phyloP scores from a whole-genome alignment of 371 early-diverging fungal species.

The Modicella reniformis region DNA sequence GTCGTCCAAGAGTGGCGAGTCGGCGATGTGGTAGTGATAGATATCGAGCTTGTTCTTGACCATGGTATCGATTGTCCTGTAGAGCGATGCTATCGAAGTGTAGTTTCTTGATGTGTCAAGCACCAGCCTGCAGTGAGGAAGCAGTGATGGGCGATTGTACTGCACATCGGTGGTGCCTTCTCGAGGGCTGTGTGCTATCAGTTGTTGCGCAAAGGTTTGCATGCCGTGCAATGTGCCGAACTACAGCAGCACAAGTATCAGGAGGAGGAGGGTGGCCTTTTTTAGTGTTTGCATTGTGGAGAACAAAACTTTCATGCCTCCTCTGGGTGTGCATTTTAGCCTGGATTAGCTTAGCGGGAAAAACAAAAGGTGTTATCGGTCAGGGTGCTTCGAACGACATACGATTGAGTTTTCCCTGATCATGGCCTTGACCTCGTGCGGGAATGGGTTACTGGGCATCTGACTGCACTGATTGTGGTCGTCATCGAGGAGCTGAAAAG shows the following conservation, averaged over 20 bases:
- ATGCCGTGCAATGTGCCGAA: constrained; percentile 81
- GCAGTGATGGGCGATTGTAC: constrained; percentile 70
- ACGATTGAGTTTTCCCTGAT: constrained; percentile 40
- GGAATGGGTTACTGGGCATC: constrained; percentile 11
- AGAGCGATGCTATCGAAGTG: constrained; percentile 68
- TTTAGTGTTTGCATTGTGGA: constrained; percentile 2
- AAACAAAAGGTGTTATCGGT: constrained; percentile 5
- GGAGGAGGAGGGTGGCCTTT: not conserved
- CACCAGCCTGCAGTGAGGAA: constrained; percentile 78
- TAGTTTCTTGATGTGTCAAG: constrained; percentile 82
- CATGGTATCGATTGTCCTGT: constrained; percentile 69
- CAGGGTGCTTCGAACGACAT: not conserved
- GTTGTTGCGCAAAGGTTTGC: constrained; percentile 78
- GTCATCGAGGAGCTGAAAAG: constrained; percentile 12
- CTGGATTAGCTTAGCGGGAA: not conserved
- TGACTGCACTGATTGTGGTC: constrained; percentile 19
- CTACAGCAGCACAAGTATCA: constrained; percentile 8
- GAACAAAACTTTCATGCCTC: not conserved
- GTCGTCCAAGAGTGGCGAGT: too few relatives aligned
- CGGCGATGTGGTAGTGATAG: too few relatives aligned
- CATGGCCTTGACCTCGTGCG: constrained; percentile 15
- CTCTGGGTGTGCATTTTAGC: not conserved
- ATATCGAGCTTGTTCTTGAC: constrained; percentile 70
- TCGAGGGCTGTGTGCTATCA: constrained; percentile 48
- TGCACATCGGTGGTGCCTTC: constrained; percentile 53